A percentile compares a stretch with the other conserved stretches of the same genome.
These are phyloP conservation scores for Heterobasidion annosum DNA, from an alignment of 1,284 basidiomycete genomes.

Conservation along the genomic window DNA sequence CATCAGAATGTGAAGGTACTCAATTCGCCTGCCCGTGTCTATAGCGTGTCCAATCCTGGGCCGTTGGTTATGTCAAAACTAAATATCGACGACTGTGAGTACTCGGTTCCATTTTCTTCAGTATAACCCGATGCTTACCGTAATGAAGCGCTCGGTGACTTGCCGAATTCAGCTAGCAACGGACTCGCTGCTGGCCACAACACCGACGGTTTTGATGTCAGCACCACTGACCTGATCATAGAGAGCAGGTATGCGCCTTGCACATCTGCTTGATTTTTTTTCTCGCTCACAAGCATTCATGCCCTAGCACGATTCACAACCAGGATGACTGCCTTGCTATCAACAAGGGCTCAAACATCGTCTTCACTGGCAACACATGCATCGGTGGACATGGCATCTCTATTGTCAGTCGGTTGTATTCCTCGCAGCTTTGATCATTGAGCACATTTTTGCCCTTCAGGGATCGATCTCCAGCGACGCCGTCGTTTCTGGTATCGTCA, in stretches of 20 bases:
- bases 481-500: constrained; percentile 37
- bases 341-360: constrained; percentile 45
- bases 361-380: constrained; percentile 46
- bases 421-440: not conserved
- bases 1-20: constrained; percentile 25
- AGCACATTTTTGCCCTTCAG: constrained; percentile 6
- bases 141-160: constrained; percentile 20
- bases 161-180: constrained; percentile 34
- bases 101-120: constrained; percentile 17
- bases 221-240: constrained; percentile 2
- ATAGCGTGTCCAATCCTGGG: constrained; percentile 24
- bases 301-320: not conserved
- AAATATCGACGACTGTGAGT: constrained; percentile 25
- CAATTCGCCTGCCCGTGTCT: constrained; percentile 27
- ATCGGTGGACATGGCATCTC: constrained; percentile 52
- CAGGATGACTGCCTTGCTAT: constrained; percentile 58
- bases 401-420: constrained; percentile 20
- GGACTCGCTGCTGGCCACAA: constrained; percentile 27
- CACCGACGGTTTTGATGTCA: constrained; percentile 48
- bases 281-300: not conserved
- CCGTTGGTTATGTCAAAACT: constrained; percentile 10
- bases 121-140: not conserved
- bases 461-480: constrained; percentile 41
- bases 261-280: not conserved
- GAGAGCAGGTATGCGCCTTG: not conserved